These are phyloP conservation scores for Daldinia grandis DNA, from an alignment of 495 filamentous ascomycete genomes.

Conservation along the genomic window DNA sequence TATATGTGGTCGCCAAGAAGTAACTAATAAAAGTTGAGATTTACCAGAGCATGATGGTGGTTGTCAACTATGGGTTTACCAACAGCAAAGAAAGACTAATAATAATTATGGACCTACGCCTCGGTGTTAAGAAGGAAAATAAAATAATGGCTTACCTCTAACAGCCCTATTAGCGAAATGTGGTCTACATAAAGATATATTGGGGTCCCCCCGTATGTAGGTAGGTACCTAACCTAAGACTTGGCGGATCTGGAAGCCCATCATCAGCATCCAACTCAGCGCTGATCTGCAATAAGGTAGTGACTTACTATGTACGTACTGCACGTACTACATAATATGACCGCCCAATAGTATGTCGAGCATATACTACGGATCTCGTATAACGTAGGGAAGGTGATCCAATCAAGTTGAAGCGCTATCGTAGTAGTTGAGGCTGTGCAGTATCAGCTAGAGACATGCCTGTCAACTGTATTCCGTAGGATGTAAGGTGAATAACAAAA, in stretches of 20 bases:
- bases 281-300: constrained; percentile 8
- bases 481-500: not conserved
- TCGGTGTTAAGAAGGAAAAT: not conserved
- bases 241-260: not conserved
- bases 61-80: not conserved
- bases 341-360: not conserved
- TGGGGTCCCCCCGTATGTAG: not conserved
- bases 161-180: not conserved
- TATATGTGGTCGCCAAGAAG: not conserved
- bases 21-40: not conserved
- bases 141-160: not conserved
- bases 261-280: constrained; percentile 12
- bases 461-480: not conserved
- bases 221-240: too few species aligned
- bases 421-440: constrained; percentile 25
- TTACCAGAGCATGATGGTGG: not conserved
- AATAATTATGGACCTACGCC: constrained; percentile 1
- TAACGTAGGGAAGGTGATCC: not conserved
- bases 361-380: constrained; percentile 21
- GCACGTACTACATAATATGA: constrained; percentile 10
- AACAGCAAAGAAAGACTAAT: not conserved
- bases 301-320: constrained; percentile 1
- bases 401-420: constrained; percentile 19
- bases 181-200: not conserved
- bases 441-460: constrained; percentile 15